Base-by-base conservation (phyloP, 108 stramenopile genomes). In the Tribonema minus region DNA sequence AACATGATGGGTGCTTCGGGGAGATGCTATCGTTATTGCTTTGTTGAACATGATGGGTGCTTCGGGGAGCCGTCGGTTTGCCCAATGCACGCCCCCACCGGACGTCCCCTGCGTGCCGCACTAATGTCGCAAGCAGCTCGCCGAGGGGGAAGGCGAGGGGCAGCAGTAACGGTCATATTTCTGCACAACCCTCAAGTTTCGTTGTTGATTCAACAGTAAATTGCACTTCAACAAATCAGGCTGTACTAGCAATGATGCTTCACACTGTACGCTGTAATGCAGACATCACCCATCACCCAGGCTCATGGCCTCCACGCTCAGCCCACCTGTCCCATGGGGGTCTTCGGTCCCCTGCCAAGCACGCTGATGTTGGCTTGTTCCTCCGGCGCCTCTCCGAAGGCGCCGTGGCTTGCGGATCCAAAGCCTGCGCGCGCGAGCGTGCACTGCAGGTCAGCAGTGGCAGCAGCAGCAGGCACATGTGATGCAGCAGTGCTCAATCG, bases 331-430 rank as follows among this genome's bases (percentile, higher is more conserved):
- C 82, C 76, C 88, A 87, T 87, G 23, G 87, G 81, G 32, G 78
- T 68, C 30, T 64, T 75, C 4, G 87, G 88, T 2, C 88, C 88
- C 26, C 40, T 29, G 26, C 88, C 86, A 23, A 88, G 68, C 27
- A 82, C 86, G 61, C 74, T 39, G 30, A 67, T 37, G 29, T 68
- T 31, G 12, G 58, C 66, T 3, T 32, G 29, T 31, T 66, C 61
- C 1, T 64, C 41, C 23, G 63, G 12, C 38, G 2, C 68, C 26
- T 0, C 63, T 38, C 72, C 38, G 54, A 38, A 25, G 33, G 1
- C 34, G 3, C n/a, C 28, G 63, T 41, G 59, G 32, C 20, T 2
- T 0, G 3, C 46, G 7, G 6, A 34, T 61, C 58, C 1, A 37
- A 58, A 2, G 31, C 72, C 31, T 63, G 37, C 37, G 27, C 71